These are phyloP conservation scores for Astragalus membranaceus DNA, from an alignment of 306 rosid species.

Conservation along the genomic window DNA sequence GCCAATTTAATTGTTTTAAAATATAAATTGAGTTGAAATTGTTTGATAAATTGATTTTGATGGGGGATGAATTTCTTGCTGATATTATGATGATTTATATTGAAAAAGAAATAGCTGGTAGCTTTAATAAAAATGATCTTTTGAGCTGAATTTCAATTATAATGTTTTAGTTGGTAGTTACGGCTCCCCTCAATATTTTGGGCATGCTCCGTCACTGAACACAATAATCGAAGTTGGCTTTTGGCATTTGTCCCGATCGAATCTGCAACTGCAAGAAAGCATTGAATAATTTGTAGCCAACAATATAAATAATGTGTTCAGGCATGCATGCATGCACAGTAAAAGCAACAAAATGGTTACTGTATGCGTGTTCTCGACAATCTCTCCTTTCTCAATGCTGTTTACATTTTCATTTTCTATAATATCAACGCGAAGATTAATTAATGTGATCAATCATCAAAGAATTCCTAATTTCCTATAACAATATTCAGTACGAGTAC, in stretches of 20 bases:
- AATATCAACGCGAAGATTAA: neutral
- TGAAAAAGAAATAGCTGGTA: too few relatives aligned
- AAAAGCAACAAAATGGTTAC: neutral
- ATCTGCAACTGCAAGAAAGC: neutral
- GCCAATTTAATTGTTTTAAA: too few relatives aligned
- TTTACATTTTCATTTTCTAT: too few relatives aligned
- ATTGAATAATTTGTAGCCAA: neutral
- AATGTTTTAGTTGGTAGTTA: too few relatives aligned
- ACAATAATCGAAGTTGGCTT: slow-evolving; percentile 8
- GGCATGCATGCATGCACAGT: neutral
- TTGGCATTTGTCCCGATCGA: neutral
- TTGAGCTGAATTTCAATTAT: too few relatives aligned
- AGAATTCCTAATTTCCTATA: neutral
- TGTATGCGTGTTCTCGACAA: neutral
- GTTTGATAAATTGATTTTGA: too few relatives aligned
- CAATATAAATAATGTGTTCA: neutral
- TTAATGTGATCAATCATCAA: neutral
- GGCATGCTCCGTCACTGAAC: too few relatives aligned
- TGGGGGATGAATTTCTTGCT: too few relatives aligned
- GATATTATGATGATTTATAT: too few relatives aligned
- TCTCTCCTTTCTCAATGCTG: neutral
- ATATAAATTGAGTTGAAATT: too few relatives aligned
- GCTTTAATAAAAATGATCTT: too few relatives aligned
- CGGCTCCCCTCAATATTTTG: too few relatives aligned
- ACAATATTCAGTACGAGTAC: neutral